Evolutionary conservation across 306 rosid species (phyloP).

Genomic region (Cicer chorassanicum): DNA sequence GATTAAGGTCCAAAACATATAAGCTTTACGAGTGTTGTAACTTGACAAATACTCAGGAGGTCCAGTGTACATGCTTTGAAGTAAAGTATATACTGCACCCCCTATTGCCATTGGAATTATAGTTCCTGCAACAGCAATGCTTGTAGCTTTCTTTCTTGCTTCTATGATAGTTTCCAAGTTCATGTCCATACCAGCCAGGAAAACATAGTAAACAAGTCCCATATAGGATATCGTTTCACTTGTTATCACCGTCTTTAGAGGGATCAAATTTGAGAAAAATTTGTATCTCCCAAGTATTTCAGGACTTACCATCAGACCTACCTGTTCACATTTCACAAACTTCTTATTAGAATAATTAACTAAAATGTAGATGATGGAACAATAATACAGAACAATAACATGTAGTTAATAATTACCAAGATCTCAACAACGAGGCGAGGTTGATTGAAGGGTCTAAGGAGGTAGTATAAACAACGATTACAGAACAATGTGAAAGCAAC

Average conservation of each 20-base stretch:
- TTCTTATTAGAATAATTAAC: background rate
- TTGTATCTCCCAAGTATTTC: background rate
- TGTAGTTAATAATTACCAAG: slow-evolving; percentile 31
- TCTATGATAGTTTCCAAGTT: slow-evolving; percentile 41
- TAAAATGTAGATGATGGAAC: too few species aligned
- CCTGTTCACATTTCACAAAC: slow-evolving; percentile 37
- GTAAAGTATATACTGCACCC: slow-evolving; percentile 4
- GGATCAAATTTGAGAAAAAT: background rate
- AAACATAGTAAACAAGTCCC: slow-evolving; percentile 46
- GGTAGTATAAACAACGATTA: slow-evolving; percentile 13
- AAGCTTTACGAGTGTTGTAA: background rate
- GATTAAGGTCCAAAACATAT: slow-evolving; percentile 46
- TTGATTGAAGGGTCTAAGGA: slow-evolving; percentile 46
- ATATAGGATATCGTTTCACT: slow-evolving; percentile 43
- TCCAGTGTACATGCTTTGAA: background rate
- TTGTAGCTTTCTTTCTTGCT: slow-evolving; percentile 44
- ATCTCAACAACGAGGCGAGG: slow-evolving; percentile 49
- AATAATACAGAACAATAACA: too few species aligned
- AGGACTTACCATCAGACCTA: slow-evolving; percentile 44
- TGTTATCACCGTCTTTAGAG: background rate
- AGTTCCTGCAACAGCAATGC: slow-evolving; percentile 44
- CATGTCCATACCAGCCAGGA: slow-evolving; percentile 56
- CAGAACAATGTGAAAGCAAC: slow-evolving; percentile 24
- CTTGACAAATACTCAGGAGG: background rate
- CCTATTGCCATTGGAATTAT: slow-evolving; percentile 50